These are phyloP conservation scores for Chlorella sp. DNA, from an alignment of 139 green algal species.

Conservation along the genomic window DNA sequence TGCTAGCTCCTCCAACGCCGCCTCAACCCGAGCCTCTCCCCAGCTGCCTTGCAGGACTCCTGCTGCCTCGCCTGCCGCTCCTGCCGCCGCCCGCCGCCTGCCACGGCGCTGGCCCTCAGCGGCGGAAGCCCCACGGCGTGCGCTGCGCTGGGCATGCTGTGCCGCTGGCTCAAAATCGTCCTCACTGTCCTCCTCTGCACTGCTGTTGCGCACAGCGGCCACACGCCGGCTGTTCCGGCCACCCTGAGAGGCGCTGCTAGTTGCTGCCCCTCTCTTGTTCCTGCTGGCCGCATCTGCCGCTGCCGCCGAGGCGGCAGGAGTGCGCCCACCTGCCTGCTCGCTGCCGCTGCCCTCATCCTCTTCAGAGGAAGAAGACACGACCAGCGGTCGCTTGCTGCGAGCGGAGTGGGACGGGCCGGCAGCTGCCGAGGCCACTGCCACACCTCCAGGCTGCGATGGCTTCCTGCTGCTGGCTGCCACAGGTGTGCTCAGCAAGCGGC, in stretches of 20 bases:
- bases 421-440: neutral
- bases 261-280: neutral
- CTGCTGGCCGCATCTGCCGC: neutral
- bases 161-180: conserved; percentile 4
- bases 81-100: neutral
- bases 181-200: neutral
- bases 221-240: neutral
- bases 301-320: neutral
- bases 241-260: neutral
- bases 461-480: neutral
- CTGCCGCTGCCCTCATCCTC: neutral
- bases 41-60: neutral
- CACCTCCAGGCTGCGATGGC: neutral
- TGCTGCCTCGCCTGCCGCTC: neutral
- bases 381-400: conserved; percentile 7
- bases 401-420: neutral
- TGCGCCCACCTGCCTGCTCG: neutral
- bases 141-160: neutral
- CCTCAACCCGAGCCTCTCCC: conserved; percentile 19
- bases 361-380: neutral
- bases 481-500: neutral
- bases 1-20: conserved; percentile 30
- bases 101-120: neutral
- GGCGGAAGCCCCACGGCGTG: neutral
- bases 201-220: neutral